Evolutionary conservation across 768 basidiomycete genomes (phyloP).

Genomic region (Omphalotus guepiniiformis): DNA sequence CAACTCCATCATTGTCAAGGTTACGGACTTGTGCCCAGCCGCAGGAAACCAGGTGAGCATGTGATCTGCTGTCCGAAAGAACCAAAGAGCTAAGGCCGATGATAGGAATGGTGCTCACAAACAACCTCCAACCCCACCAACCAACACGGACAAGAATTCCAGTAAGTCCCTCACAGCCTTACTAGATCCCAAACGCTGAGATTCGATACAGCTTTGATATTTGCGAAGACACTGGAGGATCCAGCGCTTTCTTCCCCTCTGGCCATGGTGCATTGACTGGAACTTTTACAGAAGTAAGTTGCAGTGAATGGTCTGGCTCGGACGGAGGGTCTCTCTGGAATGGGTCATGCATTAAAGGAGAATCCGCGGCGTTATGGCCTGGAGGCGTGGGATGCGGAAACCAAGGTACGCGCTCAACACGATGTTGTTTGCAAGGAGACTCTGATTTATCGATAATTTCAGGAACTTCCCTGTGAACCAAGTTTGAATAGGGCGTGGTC

Average conservation of each 20-base stretch:
- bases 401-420: slow-evolving; percentile 44
- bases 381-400: slow-evolving; percentile 44
- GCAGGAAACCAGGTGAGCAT: slow-evolving; percentile 36
- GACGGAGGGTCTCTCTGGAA: slow-evolving; percentile 42
- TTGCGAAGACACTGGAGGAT: slow-evolving; percentile 53
- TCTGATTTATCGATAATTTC: no score
- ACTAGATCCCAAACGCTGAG: neutral
- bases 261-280: slow-evolving; percentile 54
- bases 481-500: no score
- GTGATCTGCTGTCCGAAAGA: no score
- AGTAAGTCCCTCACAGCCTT: slow-evolving; percentile 31
- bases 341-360: slow-evolving; percentile 49
- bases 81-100: neutral
- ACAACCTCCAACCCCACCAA: slow-evolving; percentile 36
- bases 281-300: slow-evolving; percentile 52
- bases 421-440: no score
- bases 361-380: slow-evolving; percentile 51
- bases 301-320: slow-evolving; percentile 54
- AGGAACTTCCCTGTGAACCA: no score
- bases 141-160: slow-evolving; percentile 40
- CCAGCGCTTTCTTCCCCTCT: slow-evolving; percentile 50
- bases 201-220: slow-evolving; percentile 47
- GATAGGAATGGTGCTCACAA: slow-evolving; percentile 52
- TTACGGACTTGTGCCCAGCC: slow-evolving; percentile 41
- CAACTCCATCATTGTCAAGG: slow-evolving; percentile 52